Evolutionary conservation across 768 basidiomycete species (phyloP).

Genomic region (Naganishia onofrii): DNA sequence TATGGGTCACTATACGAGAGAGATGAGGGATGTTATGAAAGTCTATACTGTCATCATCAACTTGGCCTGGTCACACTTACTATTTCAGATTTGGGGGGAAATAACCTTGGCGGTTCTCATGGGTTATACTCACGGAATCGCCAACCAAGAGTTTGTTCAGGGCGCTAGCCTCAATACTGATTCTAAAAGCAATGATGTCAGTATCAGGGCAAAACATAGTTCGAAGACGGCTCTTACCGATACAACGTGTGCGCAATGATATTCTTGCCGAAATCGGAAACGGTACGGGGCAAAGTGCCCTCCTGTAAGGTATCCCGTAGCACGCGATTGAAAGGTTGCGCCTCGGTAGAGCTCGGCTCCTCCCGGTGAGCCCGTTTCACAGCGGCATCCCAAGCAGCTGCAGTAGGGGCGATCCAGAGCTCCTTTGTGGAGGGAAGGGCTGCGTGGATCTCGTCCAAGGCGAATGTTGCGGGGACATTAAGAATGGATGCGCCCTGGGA

Average conservation of each 20-base stretch:
- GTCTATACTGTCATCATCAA: not conserved
- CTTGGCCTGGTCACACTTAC: slow-evolving; percentile 24
- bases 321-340: slow-evolving; percentile 5
- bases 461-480: slow-evolving; percentile 36
- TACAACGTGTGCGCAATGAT: slow-evolving; percentile 40
- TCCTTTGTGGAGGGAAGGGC: slow-evolving; percentile 38
- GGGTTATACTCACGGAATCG: slow-evolving; percentile 25
- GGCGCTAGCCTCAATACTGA: slow-evolving; percentile 35
- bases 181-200: too few species aligned
- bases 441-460: slow-evolving; percentile 37
- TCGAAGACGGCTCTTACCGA: too few species aligned
- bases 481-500: slow-evolving; percentile 37
- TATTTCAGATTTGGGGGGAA: slow-evolving; percentile 32
- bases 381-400: slow-evolving; percentile 35
- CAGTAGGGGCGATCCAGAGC: slow-evolving; percentile 40
- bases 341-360: slow-evolving; percentile 5
- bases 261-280: slow-evolving; percentile 39
- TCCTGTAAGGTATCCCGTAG: slow-evolving; percentile 13
- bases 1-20: slow-evolving; percentile 22
- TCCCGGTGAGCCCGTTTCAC: slow-evolving; percentile 17
- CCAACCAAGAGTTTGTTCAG: slow-evolving; percentile 34
- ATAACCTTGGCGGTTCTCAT: slow-evolving; percentile 28
- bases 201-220: too few species aligned
- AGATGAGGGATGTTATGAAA: slow-evolving; percentile 25
- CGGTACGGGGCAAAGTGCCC: slow-evolving; percentile 8